Percentiles rank a stretch among this genome's conserved stretches.
phyloP scores from a whole-genome alignment of 139 green algal genomes.

The Chlamydomonas sp. region DNA sequence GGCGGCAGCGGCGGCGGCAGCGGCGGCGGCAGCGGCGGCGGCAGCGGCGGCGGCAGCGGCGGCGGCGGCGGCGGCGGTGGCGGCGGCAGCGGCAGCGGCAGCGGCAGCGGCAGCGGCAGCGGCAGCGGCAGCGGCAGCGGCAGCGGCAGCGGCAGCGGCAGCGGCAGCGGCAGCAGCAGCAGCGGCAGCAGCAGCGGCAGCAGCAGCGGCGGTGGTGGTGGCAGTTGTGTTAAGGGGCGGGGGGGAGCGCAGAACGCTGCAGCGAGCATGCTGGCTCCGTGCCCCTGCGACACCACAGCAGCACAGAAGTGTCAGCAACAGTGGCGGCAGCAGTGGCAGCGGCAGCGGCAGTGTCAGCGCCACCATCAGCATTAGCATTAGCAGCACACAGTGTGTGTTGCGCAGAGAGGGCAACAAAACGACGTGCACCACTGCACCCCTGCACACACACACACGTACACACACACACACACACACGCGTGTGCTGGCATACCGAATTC shows the following conservation, averaged over 20 bases:
- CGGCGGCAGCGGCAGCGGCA: too few species aligned
- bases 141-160: too few species aligned
- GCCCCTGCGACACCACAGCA: slow-evolving; percentile 25
- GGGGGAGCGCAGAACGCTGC: slow-evolving; percentile 24
- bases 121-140: not conserved
- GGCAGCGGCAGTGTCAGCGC: not conserved
- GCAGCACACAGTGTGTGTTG: slow-evolving; percentile 13
- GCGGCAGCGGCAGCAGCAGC: too few species aligned
- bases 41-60: not conserved
- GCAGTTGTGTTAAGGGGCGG: not conserved
- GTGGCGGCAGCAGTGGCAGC: not conserved
- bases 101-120: too few species aligned
- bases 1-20: too few species aligned
- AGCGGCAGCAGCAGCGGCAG: too few species aligned
- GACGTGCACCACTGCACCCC: slow-evolving; percentile 17
- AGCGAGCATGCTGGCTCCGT: slow-evolving; percentile 22
- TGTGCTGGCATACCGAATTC: too few species aligned
- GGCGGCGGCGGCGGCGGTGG: not conserved
- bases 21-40: not conserved
- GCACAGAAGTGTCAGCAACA: not conserved
- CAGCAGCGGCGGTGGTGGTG: too few species aligned
- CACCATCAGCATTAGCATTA: not conserved
- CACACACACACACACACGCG: too few species aligned
- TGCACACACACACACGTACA: too few species aligned
- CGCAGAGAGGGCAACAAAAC: slow-evolving; percentile 19